phyloP scores from a whole-genome alignment of 495 filamentous ascomycete genomes.

The Xylaria palmicola region DNA sequence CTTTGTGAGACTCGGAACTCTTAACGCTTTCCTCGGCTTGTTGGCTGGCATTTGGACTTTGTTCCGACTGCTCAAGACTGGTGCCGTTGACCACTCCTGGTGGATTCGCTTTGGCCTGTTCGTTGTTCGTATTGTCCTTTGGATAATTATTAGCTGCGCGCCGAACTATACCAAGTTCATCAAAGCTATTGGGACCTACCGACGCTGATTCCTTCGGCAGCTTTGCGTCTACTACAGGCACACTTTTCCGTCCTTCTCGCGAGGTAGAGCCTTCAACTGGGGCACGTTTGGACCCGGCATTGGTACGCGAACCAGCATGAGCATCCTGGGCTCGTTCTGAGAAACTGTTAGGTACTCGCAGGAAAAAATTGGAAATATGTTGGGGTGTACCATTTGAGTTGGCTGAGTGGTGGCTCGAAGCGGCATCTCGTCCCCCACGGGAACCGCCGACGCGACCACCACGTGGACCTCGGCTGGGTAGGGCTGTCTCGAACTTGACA shows the following conservation, averaged over 20 bases:
- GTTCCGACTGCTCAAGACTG: conserved; percentile 9
- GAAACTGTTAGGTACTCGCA: conserved; percentile 9
- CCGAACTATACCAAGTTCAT: neutral
- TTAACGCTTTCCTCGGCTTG: conserved; percentile 21
- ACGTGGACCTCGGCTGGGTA: conserved; percentile 65
- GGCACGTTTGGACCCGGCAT: conserved; percentile 42
- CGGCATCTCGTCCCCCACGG: conserved; percentile 52
- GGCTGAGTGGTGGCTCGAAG: conserved; percentile 26
- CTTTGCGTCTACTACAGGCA: conserved; percentile 15
- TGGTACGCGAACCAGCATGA: conserved; percentile 11
- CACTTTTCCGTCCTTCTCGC: conserved; percentile 35
- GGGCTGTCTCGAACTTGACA: conserved; percentile 77
- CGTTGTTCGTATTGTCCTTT: conserved; percentile 21
- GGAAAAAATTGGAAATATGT: neutral
- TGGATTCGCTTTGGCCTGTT: conserved; percentile 20
- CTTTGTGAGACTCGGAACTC: conserved; percentile 20
- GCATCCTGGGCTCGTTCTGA: conserved; percentile 27
- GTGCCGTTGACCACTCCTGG: conserved; percentile 20
- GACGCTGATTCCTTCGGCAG: conserved; percentile 15
- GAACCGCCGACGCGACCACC: conserved; percentile 53
- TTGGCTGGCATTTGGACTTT: conserved; percentile 8
- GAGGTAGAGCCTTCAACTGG: conserved; percentile 41
- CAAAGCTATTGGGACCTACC: conserved; percentile 18
- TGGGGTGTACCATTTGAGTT: conserved; percentile 18
- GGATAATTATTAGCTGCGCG: neutral